These are phyloP conservation scores for Paramecium bursaria DNA, from an alignment of 73 alveolate genomes.

Conservation along the genomic window DNA sequence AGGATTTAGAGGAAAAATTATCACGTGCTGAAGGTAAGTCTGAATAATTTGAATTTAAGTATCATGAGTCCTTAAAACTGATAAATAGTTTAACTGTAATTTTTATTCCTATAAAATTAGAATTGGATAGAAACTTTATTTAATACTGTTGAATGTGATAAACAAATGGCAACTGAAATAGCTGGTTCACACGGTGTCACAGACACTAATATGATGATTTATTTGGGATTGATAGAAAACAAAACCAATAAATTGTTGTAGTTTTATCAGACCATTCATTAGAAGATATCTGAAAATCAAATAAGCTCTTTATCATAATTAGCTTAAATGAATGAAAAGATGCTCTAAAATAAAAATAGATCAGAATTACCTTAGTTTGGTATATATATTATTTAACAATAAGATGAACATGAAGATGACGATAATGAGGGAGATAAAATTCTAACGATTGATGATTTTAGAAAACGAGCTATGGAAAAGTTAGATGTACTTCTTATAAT, in stretches of 20 bases:
- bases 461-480: slow-evolving; percentile 66
- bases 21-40: slow-evolving; percentile 80
- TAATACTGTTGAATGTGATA: slow-evolving; percentile 77
- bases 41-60: slow-evolving; percentile 81
- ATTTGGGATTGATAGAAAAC: slow-evolving; percentile 82
- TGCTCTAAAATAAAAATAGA: slow-evolving; percentile 52
- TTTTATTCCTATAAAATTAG: background rate
- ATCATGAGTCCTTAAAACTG: slow-evolving; percentile 80
- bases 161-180: slow-evolving; percentile 74
- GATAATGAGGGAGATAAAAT: slow-evolving; percentile 69
- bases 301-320: slow-evolving; percentile 28
- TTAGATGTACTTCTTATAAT: slow-evolving; percentile 29
- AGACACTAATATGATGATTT: slow-evolving; percentile 81
- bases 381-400: background rate
- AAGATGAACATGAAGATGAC: slow-evolving; percentile 69
- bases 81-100: slow-evolving; percentile 72
- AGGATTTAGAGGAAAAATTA: slow-evolving; percentile 75
- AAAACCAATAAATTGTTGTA: slow-evolving; percentile 73
- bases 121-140: slow-evolving; percentile 79
- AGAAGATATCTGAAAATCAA: slow-evolving; percentile 50
- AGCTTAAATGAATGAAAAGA: slow-evolving; percentile 40
- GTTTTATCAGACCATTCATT: slow-evolving; percentile 13
- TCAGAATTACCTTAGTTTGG: slow-evolving; percentile 56
- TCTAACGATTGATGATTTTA: slow-evolving; percentile 60
- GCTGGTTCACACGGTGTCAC: slow-evolving; percentile 79